Evolutionary conservation across 345 rosid species (phyloP).

Genomic region (Rhodamnia argentea): DNA sequence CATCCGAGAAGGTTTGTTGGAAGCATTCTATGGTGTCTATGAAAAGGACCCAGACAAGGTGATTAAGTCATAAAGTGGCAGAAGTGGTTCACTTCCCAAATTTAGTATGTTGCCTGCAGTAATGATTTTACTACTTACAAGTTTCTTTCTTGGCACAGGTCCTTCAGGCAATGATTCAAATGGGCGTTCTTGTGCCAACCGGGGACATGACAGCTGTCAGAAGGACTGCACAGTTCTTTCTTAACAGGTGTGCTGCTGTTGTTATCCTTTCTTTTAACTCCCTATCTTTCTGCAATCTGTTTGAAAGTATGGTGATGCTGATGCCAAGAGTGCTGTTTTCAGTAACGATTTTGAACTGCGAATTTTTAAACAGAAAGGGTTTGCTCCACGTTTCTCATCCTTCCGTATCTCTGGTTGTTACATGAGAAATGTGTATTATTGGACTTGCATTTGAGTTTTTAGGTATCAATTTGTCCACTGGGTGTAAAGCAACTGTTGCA

Average conservation of each 20-base stretch:
- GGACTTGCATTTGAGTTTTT: not conserved
- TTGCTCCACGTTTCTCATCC: not conserved
- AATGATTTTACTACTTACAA: not conserved
- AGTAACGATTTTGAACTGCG: not conserved
- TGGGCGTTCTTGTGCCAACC: conserved; percentile 99
- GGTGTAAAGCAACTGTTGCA: not conserved
- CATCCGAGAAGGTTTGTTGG: conserved; percentile 90
- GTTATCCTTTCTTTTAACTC: not conserved
- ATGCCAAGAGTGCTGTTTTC: not conserved
- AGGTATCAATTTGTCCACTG: not conserved
- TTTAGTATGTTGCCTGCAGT: not conserved
- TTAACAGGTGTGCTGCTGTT: conserved; percentile 48
- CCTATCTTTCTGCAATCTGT: not conserved
- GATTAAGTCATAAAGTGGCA: conserved; percentile 9
- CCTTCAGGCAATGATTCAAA: conserved; percentile 90
- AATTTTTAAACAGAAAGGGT: not conserved
- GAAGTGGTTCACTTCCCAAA: not conserved
- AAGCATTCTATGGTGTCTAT: conserved; percentile 81
- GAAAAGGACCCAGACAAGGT: conserved; percentile 97
- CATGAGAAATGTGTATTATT: not conserved
- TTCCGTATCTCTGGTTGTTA: not conserved
- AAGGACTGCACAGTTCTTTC: conserved; percentile 91
- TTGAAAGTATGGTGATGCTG: not conserved
- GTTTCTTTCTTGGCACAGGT: conserved; percentile 30
- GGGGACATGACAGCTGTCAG: conserved; percentile 97